Evolutionary conservation across 192 early-diverging fungal species (phyloP), one percentile per base, ranked within the genome.

Genomic region (Dissophora globulifera): DNA sequence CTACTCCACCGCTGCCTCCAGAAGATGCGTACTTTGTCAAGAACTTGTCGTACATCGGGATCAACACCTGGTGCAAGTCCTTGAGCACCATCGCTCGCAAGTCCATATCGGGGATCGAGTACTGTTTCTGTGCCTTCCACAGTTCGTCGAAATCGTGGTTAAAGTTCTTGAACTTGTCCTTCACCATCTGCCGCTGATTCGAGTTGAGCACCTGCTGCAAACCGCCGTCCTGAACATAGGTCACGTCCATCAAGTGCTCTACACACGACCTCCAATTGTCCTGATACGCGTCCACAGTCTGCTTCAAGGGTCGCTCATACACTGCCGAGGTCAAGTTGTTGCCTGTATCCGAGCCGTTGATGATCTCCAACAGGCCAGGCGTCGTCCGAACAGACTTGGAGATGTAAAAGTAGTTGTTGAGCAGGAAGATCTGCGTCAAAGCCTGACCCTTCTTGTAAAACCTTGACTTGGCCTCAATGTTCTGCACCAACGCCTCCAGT

Each of bases 111-210:
- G 94, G 93, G 16, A 96, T 88, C 17, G 90, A 83, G 69, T 93
- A 94, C 7, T 81, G 74, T 55, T 88, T 88, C 54, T 94, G 93
- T 13, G 81, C 69, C 42, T 85, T 80, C 67, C 80, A 88, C 7
- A 88, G 72, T 31, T 92, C 91, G 26, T 96, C 94, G 79, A 96
- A 90, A 49, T 91, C 90, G 31, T 78, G 84, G 71, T 96, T 94
- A 69, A 96, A 96, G 55, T 85, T 89, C 90, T 91, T 93, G 84
- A 95, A 94, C 65, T 89, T 91, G 62, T 93, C 93, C 67, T 96
- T 96, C 60, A 96, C 84, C 41, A 76, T 62, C 47, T 92, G 87
- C 7, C 84, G 82, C 57, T 96, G 92, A n/a, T 76, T 78, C 43
- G 84, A 91, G 38, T 87, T 81, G 40, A 94, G 66, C 0, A 80